Conservation (phyloP, 1,284 basidiomycete species). For the Fomes fomentarius region DNA sequence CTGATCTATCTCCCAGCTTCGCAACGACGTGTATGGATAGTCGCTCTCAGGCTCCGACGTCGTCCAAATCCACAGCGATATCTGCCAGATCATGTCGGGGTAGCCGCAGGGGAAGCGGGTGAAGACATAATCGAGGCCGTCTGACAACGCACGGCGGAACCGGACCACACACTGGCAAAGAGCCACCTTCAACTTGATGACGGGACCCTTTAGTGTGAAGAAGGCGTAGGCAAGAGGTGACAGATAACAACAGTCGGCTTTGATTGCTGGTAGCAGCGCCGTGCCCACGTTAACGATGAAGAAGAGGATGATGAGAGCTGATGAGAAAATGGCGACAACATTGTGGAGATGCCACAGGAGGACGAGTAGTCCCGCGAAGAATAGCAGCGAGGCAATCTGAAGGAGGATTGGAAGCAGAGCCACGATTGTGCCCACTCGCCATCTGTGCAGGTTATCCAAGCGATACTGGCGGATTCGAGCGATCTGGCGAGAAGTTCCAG, state of each 20-base stretch:
- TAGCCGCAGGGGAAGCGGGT: too few species aligned
- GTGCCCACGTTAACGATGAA: background rate
- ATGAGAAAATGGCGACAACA: background rate
- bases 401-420: background rate
- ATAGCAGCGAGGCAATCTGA: background rate
- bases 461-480: background rate
- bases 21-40: too few species aligned
- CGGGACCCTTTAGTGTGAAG: too few species aligned
- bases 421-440: background rate
- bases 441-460: background rate
- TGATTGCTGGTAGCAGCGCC: background rate
- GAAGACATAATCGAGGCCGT: too few species aligned
- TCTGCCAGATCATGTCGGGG: too few species aligned
- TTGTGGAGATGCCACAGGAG: background rate
- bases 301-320: background rate
- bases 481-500: background rate
- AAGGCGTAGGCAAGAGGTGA: background rate
- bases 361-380: background rate
- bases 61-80: too few species aligned
- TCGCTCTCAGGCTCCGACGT: too few species aligned
- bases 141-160: too few species aligned
- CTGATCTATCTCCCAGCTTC: too few species aligned
- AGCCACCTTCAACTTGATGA: too few species aligned
- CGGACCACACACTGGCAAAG: too few species aligned
- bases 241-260: background rate